Evolutionary conservation across 2,329 filamentous ascomycete species (phyloP).

Genomic region (Alternaria triticimaculans): DNA sequence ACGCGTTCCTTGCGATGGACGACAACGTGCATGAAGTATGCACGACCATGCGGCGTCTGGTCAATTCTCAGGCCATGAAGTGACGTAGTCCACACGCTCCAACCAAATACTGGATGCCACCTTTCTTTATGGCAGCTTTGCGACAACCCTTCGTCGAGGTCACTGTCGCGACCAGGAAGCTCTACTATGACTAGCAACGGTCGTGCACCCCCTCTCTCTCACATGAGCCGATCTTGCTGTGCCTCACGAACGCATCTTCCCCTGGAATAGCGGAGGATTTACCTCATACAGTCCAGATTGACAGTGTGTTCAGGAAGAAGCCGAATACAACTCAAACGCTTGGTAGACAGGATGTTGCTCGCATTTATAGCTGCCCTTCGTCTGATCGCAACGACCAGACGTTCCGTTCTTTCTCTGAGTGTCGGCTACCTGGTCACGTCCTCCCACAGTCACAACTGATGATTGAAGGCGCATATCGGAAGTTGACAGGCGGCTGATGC

Average conservation of each 20-base stretch:
- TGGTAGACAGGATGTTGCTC: not conserved
- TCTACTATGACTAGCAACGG: not conserved
- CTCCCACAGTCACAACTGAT: not conserved
- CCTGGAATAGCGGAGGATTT: not conserved
- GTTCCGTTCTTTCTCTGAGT: not conserved
- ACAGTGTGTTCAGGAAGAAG: not conserved
- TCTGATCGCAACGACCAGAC: not conserved
- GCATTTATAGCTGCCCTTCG: not conserved
- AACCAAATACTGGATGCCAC: not conserved
- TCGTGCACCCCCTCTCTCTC: not conserved
- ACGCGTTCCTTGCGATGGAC: not conserved
- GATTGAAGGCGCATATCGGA: not conserved
- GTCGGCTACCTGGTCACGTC: not conserved
- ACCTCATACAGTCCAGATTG: not conserved
- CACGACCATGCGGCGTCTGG: not conserved
- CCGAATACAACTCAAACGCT: not conserved
- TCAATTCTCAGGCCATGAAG: not conserved
- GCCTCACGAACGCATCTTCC: not conserved
- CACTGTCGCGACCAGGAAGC: not conserved
- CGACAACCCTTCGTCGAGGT: not conserved
- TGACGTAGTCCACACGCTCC: not conserved
- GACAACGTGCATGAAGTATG: not conserved
- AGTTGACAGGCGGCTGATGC: not conserved
- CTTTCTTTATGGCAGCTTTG: not conserved
- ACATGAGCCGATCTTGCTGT: not conserved